Percentiles rank a stretch among this genome's conserved stretches.
Conservation (phyloP, 306 rosid genomes). For the Amphicarpaea edgeworthii region DNA sequence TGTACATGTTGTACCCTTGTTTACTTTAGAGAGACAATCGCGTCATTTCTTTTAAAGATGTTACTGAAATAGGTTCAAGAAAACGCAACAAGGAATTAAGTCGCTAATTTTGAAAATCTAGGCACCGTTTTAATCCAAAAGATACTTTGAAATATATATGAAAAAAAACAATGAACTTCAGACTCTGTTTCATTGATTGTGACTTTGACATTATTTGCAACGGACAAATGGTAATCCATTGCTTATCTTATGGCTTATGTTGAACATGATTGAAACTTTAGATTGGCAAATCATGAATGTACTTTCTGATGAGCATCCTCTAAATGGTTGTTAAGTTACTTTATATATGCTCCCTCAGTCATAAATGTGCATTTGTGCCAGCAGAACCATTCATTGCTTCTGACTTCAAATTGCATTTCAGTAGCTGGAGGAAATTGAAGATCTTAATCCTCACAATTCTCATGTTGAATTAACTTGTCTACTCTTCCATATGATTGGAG, state of each 20-base stretch:
- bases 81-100: background rate
- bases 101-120: background rate
- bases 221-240: constrained; percentile 1
- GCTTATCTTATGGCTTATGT: background rate
- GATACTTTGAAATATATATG: background rate
- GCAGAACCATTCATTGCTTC: constrained; percentile 38
- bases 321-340: constrained; percentile 33
- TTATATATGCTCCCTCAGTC: constrained; percentile 9
- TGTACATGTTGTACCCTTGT: background rate
- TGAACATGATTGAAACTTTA: background rate
- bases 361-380: constrained; percentile 26
- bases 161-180: background rate
- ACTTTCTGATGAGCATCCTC: constrained; percentile 27
- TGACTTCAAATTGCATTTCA: constrained; percentile 37
- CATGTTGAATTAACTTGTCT: constrained; percentile 59
- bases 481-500: constrained; percentile 78
- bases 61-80: background rate
- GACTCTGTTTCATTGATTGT: background rate
- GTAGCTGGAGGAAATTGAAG: constrained; percentile 39
- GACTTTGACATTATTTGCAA: background rate
- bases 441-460: constrained; percentile 40
- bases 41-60: background rate
- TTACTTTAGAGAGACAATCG: background rate
- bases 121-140: background rate
- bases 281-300: constrained; percentile 20